These are phyloP conservation scores for Penicillium paxilli DNA, from an alignment of 495 filamentous ascomycete species.

Conservation along the genomic window DNA sequence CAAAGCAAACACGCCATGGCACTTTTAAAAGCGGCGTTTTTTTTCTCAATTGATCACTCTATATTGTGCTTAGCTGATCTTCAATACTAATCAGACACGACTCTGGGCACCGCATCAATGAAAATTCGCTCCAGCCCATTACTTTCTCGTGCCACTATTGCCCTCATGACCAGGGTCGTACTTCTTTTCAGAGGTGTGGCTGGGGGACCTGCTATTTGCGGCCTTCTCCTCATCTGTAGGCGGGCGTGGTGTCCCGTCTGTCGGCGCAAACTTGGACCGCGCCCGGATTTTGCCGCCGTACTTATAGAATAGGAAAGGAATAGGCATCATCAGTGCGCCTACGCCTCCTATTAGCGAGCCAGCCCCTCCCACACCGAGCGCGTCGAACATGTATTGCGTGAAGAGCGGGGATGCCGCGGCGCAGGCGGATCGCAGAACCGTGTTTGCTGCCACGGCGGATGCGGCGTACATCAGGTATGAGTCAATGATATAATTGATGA, in stretches of 20 bases:
- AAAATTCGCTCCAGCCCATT: not conserved
- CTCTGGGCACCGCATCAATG: not conserved
- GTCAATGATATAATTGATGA: slow-evolving; percentile 27
- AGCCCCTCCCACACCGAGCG: slow-evolving; percentile 52
- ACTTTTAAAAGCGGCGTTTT: too few species aligned
- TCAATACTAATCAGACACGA: not conserved
- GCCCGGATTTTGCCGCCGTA: not conserved
- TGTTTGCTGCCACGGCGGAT: slow-evolving; percentile 27
- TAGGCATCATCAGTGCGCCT: not conserved
- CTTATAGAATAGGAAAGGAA: not conserved
- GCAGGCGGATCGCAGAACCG: slow-evolving; percentile 21
- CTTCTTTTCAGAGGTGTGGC: not conserved
- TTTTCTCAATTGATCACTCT: too few species aligned
- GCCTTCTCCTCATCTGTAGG: not conserved
- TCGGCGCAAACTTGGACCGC: not conserved
- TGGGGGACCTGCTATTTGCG: not conserved
- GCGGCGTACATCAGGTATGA: slow-evolving; percentile 27
- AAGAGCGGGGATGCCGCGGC: slow-evolving; percentile 28
- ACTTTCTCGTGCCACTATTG: not conserved
- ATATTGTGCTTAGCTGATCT: too few species aligned
- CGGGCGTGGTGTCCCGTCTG: not conserved
- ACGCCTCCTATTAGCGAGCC: not conserved
- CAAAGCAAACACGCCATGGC: too few species aligned
- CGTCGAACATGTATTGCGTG: slow-evolving; percentile 25
- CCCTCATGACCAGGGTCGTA: not conserved